Percentiles rank a stretch among this genome's conserved stretches.
Conservation (phyloP, 1,139 yeast genomes). For the Candida frijolesensis region DNA sequence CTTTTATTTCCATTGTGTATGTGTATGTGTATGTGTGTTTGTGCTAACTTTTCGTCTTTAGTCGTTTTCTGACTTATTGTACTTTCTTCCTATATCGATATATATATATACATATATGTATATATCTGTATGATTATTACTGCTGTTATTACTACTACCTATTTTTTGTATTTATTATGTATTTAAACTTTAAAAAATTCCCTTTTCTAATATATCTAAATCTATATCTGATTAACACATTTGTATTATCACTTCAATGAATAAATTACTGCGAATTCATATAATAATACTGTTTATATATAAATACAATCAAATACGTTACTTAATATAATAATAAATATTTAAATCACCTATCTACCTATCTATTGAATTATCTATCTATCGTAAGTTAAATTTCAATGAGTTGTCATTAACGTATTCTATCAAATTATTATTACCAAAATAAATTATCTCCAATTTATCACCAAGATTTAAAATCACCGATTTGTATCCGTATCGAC, state of each 20-base stretch:
- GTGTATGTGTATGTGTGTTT: too few species aligned
- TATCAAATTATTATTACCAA: constrained; percentile 60
- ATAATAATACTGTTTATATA: too few species aligned
- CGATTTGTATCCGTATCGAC: constrained; percentile 74
- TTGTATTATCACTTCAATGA: not conserved
- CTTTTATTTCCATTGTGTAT: too few species aligned
- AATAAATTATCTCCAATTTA: constrained; percentile 66
- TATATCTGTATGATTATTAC: constrained; percentile 2
- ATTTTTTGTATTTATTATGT: constrained; percentile 5
- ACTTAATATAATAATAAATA: too few species aligned
- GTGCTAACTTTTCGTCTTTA: not conserved
- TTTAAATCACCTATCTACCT: not conserved
- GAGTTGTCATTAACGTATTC: constrained; percentile 21
- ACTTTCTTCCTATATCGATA: not conserved
- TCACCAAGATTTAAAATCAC: constrained; percentile 76
- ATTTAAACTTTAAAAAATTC: not conserved
- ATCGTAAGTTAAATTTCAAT: constrained; percentile 3
- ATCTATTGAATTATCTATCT: too few species aligned
- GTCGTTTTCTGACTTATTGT: too few species aligned
- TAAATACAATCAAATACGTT: too few species aligned
- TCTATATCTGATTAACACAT: not conserved
- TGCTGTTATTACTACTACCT: not conserved
- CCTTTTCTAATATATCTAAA: not conserved
- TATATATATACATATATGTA: not conserved
- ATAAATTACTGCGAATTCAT: too few species aligned